Percentiles rank a stretch among this genome's conserved stretches.
phyloP scores from a whole-genome alignment of 2,329 filamentous ascomycete species.

The Helotiales sp. region DNA sequence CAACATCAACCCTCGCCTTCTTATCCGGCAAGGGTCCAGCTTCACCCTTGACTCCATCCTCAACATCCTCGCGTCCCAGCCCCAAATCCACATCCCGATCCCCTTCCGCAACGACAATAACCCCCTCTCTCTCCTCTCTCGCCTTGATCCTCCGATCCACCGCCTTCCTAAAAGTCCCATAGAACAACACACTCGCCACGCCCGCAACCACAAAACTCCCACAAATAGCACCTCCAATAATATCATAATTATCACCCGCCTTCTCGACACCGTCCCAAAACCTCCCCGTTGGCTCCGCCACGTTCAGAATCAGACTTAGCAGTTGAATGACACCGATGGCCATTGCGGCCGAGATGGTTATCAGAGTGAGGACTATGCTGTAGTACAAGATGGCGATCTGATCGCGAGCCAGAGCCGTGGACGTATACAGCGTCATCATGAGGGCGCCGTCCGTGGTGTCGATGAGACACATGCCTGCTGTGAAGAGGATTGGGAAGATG shows the following conservation, averaged over 20 bases:
- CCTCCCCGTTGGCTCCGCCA: constrained; percentile 63
- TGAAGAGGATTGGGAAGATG: constrained; percentile 89
- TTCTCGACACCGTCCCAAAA: constrained; percentile 90
- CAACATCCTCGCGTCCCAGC: background rate
- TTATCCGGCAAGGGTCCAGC: constrained; percentile 5
- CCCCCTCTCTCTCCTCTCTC: constrained; percentile 3
- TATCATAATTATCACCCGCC: constrained; percentile 80
- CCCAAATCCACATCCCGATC: background rate
- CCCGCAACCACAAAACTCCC: constrained; percentile 83
- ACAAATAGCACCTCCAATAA: constrained; percentile 86
- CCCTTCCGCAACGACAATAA: background rate
- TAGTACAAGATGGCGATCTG: constrained; percentile 93
- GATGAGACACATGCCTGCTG: constrained; percentile 94
- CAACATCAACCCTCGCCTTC: background rate
- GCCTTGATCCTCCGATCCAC: constrained; percentile 5
- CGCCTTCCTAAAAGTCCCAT: constrained; percentile 62
- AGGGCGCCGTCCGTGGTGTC: constrained; percentile 92
- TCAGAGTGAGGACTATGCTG: constrained; percentile 54
- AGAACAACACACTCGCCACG: constrained; percentile 63
- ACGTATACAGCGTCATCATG: constrained; percentile 94
- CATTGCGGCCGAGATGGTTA: constrained; percentile 44
- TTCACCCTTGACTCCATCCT: background rate
- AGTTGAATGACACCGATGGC: constrained; percentile 88
- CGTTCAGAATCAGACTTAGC: constrained; percentile 76
- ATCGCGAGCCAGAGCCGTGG: constrained; percentile 76